A percentile compares a stretch with the other conserved stretches of the same genome.
Evolutionary conservation across 2,329 filamentous ascomycete genomes (phyloP).

Genomic region (Colletotrichum falcatum): DNA sequence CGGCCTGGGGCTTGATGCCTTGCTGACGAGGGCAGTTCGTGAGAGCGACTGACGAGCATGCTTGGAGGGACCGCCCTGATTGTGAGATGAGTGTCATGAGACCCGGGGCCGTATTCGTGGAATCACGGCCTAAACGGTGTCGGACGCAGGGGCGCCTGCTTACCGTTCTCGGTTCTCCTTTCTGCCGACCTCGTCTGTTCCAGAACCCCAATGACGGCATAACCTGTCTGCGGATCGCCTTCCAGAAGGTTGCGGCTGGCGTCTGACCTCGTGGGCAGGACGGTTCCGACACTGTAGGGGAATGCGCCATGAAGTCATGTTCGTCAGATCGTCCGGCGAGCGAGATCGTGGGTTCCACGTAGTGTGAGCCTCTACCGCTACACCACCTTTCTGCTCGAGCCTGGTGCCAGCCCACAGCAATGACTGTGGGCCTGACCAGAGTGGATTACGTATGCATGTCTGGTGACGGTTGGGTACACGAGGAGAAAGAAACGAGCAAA

Average conservation of each 20-base stretch:
- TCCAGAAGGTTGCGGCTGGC: not conserved
- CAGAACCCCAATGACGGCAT: not conserved
- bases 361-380: slow-evolving; percentile 7
- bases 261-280: not conserved
- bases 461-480: not conserved
- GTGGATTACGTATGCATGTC: not conserved
- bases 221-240: not conserved
- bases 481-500: not conserved
- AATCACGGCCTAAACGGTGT: not conserved
- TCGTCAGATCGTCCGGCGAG: slow-evolving; percentile 21
- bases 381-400: not conserved
- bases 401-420: not conserved
- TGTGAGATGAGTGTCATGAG: not conserved
- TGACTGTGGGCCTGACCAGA: not conserved
- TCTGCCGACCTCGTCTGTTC: not conserved
- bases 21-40: not conserved
- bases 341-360: not conserved
- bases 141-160: no score
- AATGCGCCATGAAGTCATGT: slow-evolving; percentile 23
- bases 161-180: not conserved
- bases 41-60: not conserved
- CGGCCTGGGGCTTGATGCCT: not conserved
- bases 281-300: not conserved
- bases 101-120: not conserved
- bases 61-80: not conserved